Conservation (phyloP, 306 rosid genomes). For the Casuarina glauca region DNA sequence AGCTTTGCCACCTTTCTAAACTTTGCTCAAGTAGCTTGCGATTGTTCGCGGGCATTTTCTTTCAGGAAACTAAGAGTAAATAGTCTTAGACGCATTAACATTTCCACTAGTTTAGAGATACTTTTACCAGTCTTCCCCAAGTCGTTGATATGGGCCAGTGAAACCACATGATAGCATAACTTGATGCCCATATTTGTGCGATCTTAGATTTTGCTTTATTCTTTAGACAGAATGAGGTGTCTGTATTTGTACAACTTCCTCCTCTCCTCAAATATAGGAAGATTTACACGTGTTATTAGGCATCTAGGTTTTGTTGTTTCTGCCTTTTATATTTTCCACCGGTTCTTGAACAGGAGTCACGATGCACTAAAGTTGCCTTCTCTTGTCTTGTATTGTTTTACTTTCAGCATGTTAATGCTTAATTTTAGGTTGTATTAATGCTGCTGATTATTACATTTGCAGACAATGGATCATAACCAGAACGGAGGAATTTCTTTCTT, state of each 20-base stretch:
- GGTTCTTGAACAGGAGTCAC: not conserved
- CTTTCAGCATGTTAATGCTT: not conserved
- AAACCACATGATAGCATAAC: not conserved
- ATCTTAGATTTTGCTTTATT: not conserved
- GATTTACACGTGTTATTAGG: not conserved
- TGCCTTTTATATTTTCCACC: not conserved
- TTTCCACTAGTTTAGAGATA: not conserved
- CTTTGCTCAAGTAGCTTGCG: not conserved
- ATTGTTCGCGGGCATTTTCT: not conserved
- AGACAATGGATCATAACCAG: constrained; percentile 63
- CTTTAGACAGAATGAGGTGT: not conserved
- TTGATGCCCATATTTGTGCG: not conserved
- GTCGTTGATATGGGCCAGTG: not conserved
- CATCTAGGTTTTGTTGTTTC: not conserved
- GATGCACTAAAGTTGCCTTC: not conserved
- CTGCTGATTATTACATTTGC: constrained; percentile 26
- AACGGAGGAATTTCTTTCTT: constrained; percentile 90
- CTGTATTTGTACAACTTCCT: not conserved
- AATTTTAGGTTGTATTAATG: constrained; percentile 8
- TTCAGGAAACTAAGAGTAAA: not conserved
- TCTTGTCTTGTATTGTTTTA: too few relatives aligned
- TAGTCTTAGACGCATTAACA: not conserved
- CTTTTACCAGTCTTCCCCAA: not conserved
- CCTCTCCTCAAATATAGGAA: not conserved
- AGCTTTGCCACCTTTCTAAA: not conserved